These are phyloP conservation scores for Penicillium sp. DNA, from an alignment of 2,329 filamentous ascomycete species.

Conservation along the genomic window DNA sequence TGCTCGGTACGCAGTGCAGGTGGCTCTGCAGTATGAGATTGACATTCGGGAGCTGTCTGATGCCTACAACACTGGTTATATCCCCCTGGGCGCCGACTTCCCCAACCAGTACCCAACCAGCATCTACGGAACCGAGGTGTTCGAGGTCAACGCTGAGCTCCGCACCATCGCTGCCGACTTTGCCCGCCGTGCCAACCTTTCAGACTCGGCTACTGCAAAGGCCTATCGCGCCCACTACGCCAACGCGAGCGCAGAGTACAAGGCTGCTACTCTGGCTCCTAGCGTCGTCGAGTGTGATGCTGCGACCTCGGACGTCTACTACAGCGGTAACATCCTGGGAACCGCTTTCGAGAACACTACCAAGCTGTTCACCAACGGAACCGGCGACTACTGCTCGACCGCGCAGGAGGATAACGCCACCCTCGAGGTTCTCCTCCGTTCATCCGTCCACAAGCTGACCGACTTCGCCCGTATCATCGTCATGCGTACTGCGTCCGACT, in stretches of 20 bases:
- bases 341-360: constrained; percentile 69
- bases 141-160: constrained; percentile 65
- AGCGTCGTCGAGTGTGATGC: constrained; percentile 67
- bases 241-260: constrained; percentile 38
- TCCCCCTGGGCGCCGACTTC: constrained; percentile 62
- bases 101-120: constrained; percentile 62
- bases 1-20: constrained; percentile 71
- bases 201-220: constrained; percentile 54
- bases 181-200: constrained; percentile 57
- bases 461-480: constrained; percentile 71
- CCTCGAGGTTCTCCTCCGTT: constrained; percentile 66
- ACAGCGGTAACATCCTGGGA: constrained; percentile 62
- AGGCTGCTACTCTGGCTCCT: constrained; percentile 53
- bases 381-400: constrained; percentile 69
- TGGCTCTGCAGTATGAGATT: constrained; percentile 75
- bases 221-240: constrained; percentile 61
- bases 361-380: constrained; percentile 67
- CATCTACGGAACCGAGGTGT: constrained; percentile 71
- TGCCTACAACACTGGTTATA: constrained; percentile 69
- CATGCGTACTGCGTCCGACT: constrained; percentile 71
- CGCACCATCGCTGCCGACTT: constrained; percentile 58
- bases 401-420: constrained; percentile 75
- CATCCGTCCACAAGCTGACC: constrained; percentile 58
- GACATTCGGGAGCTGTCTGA: constrained; percentile 68
- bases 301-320: constrained; percentile 74